These are phyloP conservation scores for Fusarium anguioides DNA, from an alignment of 2,329 filamentous ascomycete species.

Conservation along the genomic window DNA sequence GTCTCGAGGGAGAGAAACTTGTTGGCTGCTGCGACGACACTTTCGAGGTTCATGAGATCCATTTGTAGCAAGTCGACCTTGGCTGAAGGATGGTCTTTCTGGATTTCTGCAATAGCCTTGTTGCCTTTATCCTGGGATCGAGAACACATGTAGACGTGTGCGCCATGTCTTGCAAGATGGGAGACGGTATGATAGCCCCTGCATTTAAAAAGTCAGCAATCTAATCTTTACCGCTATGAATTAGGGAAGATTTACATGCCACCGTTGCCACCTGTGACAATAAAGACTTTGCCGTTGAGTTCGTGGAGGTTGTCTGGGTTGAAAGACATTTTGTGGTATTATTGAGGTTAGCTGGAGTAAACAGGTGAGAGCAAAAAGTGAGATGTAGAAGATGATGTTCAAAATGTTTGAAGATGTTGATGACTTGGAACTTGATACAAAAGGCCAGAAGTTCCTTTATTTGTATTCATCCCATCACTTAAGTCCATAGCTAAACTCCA, in stretches of 20 bases:
- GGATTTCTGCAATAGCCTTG: constrained; percentile 3
- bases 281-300: constrained; percentile 13
- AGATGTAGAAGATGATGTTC: background rate
- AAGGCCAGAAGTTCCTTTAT: background rate
- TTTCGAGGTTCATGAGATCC: constrained; percentile 15
- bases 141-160: constrained; percentile 30
- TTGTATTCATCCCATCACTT: background rate
- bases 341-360: too few species aligned
- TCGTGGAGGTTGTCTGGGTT: constrained; percentile 15
- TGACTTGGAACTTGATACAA: background rate
- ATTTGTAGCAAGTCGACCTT: constrained; percentile 19
- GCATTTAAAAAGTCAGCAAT: background rate
- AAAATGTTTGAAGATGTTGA: background rate
- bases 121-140: constrained; percentile 14
- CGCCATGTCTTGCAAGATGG: constrained; percentile 25
- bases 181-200: constrained; percentile 30
- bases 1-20: constrained; percentile 19
- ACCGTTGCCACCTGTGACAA: constrained; percentile 25
- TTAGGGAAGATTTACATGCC: constrained; percentile 3
- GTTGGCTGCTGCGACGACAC: constrained; percentile 26
- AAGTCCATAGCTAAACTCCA: background rate
- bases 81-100: background rate
- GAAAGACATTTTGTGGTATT: constrained; percentile 15
- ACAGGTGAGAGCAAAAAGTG: background rate
- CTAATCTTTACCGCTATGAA: rapidly evolving